Evolutionary conservation across 2,329 filamentous ascomycete species (phyloP), one percentile per base, ranked within the genome.

Genomic region (Monosporascus sp.): DNA sequence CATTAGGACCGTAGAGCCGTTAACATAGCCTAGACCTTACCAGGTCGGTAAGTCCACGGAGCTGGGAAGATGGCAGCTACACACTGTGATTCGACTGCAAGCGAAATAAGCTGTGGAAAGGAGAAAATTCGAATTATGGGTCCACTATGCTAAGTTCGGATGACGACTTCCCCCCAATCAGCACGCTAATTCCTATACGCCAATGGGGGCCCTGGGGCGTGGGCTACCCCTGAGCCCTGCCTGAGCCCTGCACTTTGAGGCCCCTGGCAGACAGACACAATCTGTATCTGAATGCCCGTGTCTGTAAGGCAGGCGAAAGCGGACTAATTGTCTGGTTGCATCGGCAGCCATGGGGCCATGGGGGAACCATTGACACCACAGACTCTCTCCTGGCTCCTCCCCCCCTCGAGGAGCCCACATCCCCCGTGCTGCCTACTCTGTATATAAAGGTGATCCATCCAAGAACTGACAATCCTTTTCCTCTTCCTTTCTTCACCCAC

Each of bases 361-460:
- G 31, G 26, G 31, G 31, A 14, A 44, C 24, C 22, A 17, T 14
- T 1, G 22, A 17, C 43, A 17, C 43, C 20, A 16, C 22, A 27
- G 14, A 22, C 43, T 14, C 14, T 46, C 24, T 11, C 24, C 43
- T 20, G 11, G 20, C 20, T 24, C 43, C 27, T 22, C 48, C 48
- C 48, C 27, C 37, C 49, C 46, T 47, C 43, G 7, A 27, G n/a
- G 17, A 56, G 59, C 53, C 49, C 50, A 57, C 49, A 53, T 56
- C 49, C 56, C 57, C 59, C 56, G 57, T 56, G 57, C 49, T 41
- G 49, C 53, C 55, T 45, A 57, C 59, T 61, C 59, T 66, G 72
- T 80, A 81, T 81, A 80, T 78, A 81, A 34, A 77, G 64, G 64
- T 57, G 45, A 61, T 56, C 69, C 66, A 60, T 63, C 70, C 67